Base-by-base conservation (phyloP, 306 rosid genomes). In the Adenanthera pavonina region DNA sequence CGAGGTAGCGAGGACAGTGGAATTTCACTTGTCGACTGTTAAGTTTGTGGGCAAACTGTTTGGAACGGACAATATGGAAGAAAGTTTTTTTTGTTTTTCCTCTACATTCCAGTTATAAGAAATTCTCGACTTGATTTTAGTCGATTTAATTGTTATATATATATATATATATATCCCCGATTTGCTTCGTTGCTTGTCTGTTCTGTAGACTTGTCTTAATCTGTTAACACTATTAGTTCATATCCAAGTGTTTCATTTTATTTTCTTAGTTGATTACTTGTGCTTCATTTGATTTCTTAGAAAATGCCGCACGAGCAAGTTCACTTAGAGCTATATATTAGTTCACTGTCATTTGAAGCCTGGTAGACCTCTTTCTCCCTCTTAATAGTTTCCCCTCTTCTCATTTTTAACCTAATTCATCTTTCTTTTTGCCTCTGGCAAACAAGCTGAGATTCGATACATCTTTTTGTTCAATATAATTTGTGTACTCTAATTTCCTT, bases 1-100 rank as follows among this genome's bases (percentile, higher is more conserved):
- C 87, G 75, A 83, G 97, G 97, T 92, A 79, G 86, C 79, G 69
- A 0, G 54, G 17, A 30, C 60, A 13, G 60, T 60, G 49, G 43
- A 66, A 66, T 75, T 89, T 83, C 77, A 83, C 82, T 80, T 60
- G 1, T 36, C 14, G 34, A 77, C 57, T 43, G 82, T 80, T 85
- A 79, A 56, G 62, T 15, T 75, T 81, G 76, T 53, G 62, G 60
- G 62, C 30, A 16, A 79, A 84, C 49, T 60, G 53, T 57, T 60
- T 25, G 44, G 74, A 19, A 83, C 76, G 73, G 17, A 48, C 33
- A 38, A 9, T 43, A 43, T 78, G 74, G 52, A 56, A 52, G 48
- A 52, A 61, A 76, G 7, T 81, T 62, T 48, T 88, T 85, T 84
- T n/a, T 72, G 48, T 60, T 33, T 71, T 40, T 70, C 2, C 1